Base-by-base conservation (phyloP, 495 filamentous ascomycete genomes). In the Penicillium macrosclerotiorum region DNA sequence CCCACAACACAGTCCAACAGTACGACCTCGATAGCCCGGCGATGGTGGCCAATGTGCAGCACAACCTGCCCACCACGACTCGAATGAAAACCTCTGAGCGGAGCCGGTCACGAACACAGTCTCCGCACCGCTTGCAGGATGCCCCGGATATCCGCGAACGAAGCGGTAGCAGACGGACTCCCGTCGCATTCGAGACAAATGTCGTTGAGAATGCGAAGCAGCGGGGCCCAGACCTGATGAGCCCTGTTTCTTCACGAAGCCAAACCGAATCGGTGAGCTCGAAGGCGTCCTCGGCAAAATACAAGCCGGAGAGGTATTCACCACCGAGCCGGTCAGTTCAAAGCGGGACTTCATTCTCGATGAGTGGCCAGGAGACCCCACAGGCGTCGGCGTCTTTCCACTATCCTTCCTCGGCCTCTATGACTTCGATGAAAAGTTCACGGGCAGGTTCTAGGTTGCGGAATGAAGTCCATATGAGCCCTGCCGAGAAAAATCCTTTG, bases 1-100 rank as follows among this genome's bases (percentile, higher is more conserved):
- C 86, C 14, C 88, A 91, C 51, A 79, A 91, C 60, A 90, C 86
- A 16, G 84, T 95, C 20, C 94, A 96, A 57, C 93, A 98, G 63
- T 97, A 93, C 64, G 89, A 96, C 60, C 69, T 96, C 31, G 94
- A 92, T 45, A 85, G 83, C 18, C 86, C 89, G 14, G 75, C 78
- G 47, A 76, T 95, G 72, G 84, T 92, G 7, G 82, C 83, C 26
- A 91, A 88, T 61, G 83, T 91, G 18, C 89, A 94, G n/a, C n/a
- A 49, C 90, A 96, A 64, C 76, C 80, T 31, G 88, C 90, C n/a
- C 5, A 77, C 83, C 41, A 75, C 83, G 6, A 73, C 86, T 14
- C 85, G 89, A 37, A 83, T 92, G 12, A 84, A 84, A 18, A 83
- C 88, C n/a, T 86, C 88, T 13, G 89, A 90, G 55, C 80, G 86